phyloP scores from a whole-genome alignment of 108 stramenopile species.

The Nannochloropsis salina region DNA sequence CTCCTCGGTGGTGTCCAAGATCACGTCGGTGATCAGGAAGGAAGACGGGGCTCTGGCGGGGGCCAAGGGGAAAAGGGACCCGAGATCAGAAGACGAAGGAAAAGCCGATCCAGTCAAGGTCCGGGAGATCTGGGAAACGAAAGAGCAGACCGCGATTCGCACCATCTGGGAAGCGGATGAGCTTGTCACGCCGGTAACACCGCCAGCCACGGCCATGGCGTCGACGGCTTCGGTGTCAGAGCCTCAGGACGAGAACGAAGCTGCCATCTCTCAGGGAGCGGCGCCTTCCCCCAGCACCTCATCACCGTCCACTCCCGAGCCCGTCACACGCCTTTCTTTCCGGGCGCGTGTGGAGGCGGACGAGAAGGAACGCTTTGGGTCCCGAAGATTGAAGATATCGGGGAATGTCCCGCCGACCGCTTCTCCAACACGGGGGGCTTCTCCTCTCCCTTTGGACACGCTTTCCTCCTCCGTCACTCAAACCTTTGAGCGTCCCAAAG shows the following conservation, averaged over 20 bases:
- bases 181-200: background rate
- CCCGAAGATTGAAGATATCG: too few relatives aligned
- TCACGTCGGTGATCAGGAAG: background rate
- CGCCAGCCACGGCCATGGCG: too few relatives aligned
- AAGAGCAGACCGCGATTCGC: background rate
- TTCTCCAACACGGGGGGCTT: too few relatives aligned
- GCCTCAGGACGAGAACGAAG: too few relatives aligned
- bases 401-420: too few relatives aligned
- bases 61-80: background rate
- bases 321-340: background rate
- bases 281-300: too few relatives aligned
- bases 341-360: background rate
- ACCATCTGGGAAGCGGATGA: background rate
- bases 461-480: too few relatives aligned
- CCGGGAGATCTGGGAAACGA: conserved; percentile 6
- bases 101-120: background rate
- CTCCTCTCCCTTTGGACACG: too few relatives aligned
- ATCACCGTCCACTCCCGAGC: too few relatives aligned
- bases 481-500: too few relatives aligned
- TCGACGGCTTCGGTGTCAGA: too few relatives aligned
- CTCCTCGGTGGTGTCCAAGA: background rate
- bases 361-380: background rate
- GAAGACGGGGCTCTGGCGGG: background rate
- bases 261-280: too few relatives aligned
- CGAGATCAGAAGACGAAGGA: background rate